Percentiles rank a stretch among this genome's conserved stretches.
phyloP scores from a whole-genome alignment of 345 rosid species.

The Moringa oleifera region DNA sequence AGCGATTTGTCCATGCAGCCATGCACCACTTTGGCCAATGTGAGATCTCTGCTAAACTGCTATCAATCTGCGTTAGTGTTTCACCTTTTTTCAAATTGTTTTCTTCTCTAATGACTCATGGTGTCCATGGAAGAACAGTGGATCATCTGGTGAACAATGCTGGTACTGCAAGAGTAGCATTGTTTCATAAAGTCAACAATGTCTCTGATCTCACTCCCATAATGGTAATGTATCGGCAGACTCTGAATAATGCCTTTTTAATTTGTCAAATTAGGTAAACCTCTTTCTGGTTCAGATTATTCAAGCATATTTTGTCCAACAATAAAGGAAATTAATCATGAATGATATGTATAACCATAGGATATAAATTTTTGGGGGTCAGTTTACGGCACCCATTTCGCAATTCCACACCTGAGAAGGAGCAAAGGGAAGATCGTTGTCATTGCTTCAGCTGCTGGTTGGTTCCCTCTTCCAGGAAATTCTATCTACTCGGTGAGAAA shows the following conservation, averaged over 20 bases:
- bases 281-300: too few relatives aligned
- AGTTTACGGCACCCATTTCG: conserved; percentile 25
- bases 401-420: conserved; percentile 28
- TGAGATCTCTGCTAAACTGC: too few relatives aligned
- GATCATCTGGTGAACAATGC: conserved; percentile 29
- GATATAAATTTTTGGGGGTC: conserved; percentile 44
- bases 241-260: too few relatives aligned
- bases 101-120: too few relatives aligned
- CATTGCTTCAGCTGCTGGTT: conserved; percentile 19
- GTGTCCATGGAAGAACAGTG: too few relatives aligned
- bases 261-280: too few relatives aligned
- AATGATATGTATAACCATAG: conserved; percentile 17
- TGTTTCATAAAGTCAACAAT: too few relatives aligned
- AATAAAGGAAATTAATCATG: too few relatives aligned
- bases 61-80: too few relatives aligned
- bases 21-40: conserved; percentile 37
- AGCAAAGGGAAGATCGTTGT: conserved; percentile 36
- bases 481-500: conserved; percentile 45
- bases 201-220: background rate
- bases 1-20: conserved; percentile 29
- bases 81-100: too few relatives aligned
- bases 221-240: too few relatives aligned
- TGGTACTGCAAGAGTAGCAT: conserved; percentile 1
- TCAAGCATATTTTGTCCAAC: too few relatives aligned
- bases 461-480: conserved; percentile 42